phyloP scores from a whole-genome alignment of 2,329 filamentous ascomycete genomes.

The Claviceps africana region DNA sequence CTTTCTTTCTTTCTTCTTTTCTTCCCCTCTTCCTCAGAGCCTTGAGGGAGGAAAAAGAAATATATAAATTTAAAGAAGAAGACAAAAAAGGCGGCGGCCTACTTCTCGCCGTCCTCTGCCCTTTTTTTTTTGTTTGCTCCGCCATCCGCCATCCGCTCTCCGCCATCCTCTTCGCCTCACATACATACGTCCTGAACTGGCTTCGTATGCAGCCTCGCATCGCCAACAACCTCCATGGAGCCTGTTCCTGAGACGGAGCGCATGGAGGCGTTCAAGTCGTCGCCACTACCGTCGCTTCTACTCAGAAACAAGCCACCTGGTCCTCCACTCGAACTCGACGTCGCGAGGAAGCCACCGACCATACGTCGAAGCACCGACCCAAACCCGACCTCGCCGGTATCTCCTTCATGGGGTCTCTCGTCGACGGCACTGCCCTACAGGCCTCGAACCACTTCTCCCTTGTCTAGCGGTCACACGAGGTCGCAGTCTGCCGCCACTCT shows the following conservation, averaged over 20 bases:
- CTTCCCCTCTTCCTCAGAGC: background rate
- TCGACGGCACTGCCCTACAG: constrained; percentile 39
- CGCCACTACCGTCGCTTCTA: constrained; percentile 38
- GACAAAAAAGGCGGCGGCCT: background rate
- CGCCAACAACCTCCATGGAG: constrained; percentile 34
- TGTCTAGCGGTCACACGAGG: constrained; percentile 40
- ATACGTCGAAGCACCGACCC: constrained; percentile 47
- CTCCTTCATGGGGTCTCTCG: constrained; percentile 31
- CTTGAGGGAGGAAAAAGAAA: background rate
- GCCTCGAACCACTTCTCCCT: constrained; percentile 47
- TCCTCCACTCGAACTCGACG: constrained; percentile 28
- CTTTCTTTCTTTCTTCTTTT: background rate
- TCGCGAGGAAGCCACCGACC: constrained; percentile 35
- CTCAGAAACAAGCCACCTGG: constrained; percentile 24
- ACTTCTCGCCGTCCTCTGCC: background rate
- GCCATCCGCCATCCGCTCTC: background rate
- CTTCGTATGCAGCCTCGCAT: background rate
- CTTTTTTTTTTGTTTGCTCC: background rate
- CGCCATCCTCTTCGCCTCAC: background rate
- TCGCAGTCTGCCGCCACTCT: constrained; percentile 44
- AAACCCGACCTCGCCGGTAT: constrained; percentile 36
- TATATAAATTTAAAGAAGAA: too few species aligned
- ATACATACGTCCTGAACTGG: background rate
- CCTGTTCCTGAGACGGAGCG: constrained; percentile 54
- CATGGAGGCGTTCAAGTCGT: constrained; percentile 50